Evolutionary conservation across 2,329 filamentous ascomycete genomes (phyloP), one percentile per base, ranked within the genome.

Genomic region (Aspergillus versicolor): DNA sequence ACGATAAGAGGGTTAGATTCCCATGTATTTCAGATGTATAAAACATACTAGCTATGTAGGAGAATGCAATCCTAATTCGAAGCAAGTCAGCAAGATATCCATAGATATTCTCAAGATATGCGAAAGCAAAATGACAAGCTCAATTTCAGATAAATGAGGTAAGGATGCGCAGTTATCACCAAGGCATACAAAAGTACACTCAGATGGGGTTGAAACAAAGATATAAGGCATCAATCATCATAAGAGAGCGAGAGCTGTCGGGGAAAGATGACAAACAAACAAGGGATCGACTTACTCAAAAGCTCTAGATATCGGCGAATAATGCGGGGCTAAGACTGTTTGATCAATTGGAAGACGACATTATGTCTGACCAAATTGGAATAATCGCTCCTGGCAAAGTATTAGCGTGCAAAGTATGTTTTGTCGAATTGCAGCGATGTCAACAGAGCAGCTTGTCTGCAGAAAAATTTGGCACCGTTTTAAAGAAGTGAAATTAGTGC

Each of bases 181-280:
- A 71, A 66, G 48, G 62, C 65, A 58, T 62, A 68, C 63, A 13
- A 13, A 57, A 56, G 60, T 63, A 62, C 61, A 62, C 66, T 72
- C 66, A 73, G 67, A 72, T 73, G 71, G 69, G 71, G 70, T 73
- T 73, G 70, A 73, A 73, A 73, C 70, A 73, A 70, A 70, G 64
- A 67, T 61, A 63, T 61, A 48, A 67, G 62, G 69, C 70, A 73
- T 67, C 66, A 66, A 70, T 69, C 69, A 72, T 72, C 69, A 70
- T 67, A 30, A 40, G 27, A 46, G 58, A 30, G 27, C 9, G 34
- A 37, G 37, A 27, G 21, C 21, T 41, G 46, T 22, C 17, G n/a
- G 46, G 34, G 37, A 15, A 6, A 7, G 2, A 2, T n/a, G 21
- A 9, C 4, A 21, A 21, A 42, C 17, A 37, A 15, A 19, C 8